A percentile compares a stretch with the other conserved stretches of the same genome.
phyloP scores from a whole-genome alignment of 306 rosid genomes.

The Pachyrhizus erosus region DNA sequence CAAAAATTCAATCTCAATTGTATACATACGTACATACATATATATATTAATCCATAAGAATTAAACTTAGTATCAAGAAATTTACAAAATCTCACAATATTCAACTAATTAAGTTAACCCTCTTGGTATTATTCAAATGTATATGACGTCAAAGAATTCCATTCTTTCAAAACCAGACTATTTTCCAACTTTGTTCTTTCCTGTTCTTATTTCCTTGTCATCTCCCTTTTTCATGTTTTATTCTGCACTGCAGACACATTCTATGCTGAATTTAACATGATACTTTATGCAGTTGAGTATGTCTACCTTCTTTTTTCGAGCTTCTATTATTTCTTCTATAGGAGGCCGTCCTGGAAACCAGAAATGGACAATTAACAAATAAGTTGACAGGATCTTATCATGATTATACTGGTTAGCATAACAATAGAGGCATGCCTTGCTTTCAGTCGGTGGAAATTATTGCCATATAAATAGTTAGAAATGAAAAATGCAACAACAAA shows the following conservation, averaged over 20 bases:
- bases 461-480: background rate
- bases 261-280: background rate
- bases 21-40: too few relatives aligned
- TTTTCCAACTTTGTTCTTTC: background rate
- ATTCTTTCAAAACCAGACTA: background rate
- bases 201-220: background rate
- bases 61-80: too few relatives aligned
- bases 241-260: conserved; percentile 18
- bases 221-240: conserved; percentile 3
- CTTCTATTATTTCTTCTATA: conserved; percentile 72
- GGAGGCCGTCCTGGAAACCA: conserved; percentile 79
- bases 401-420: conserved; percentile 23
- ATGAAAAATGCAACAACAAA: conserved; percentile 19
- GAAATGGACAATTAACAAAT: background rate
- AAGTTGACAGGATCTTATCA: background rate
- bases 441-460: conserved; percentile 13
- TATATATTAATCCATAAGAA: too few relatives aligned
- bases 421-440: conserved; percentile 10
- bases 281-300: conserved; percentile 7
- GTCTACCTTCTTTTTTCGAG: conserved; percentile 75
- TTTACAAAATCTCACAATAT: too few relatives aligned
- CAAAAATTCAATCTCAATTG: background rate
- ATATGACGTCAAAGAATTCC: conserved; percentile 9
- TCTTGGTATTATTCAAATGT: too few relatives aligned
- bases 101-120: too few relatives aligned